Evolutionary conservation across 805 yeast genomes (phyloP), one percentile per base, ranked within the genome.

Genomic region (Barnettozyma siamensis): DNA sequence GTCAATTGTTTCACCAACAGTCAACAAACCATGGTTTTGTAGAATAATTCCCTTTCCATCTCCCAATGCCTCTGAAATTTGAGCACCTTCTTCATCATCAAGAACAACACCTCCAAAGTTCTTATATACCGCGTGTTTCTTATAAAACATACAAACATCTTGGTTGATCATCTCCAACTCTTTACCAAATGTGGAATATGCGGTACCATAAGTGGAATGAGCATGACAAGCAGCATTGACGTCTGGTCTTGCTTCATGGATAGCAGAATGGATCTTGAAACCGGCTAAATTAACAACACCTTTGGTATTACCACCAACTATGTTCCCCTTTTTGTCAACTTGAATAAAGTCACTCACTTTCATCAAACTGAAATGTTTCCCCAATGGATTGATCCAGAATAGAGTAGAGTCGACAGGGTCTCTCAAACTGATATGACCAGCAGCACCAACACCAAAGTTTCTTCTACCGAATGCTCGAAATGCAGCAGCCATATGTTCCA

Each of bases 321-420:
- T 67, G 41, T 77, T 72, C 27, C 85, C 87, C 33, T 76, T 66
- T 53, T 74, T 77, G 55, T 80, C 83, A 19, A 74, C 75, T 17
- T 75, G 77, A 7, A 80, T 83, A 72, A 80, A 68, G 50, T 80
- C 86, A 16, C 75, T 65, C 23, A 78, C 83, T 49, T 67, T 74
- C 56, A 80, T 63, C 33, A 74, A 56, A 17, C 75, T 70, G 59
- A 83, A 87, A 61, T 87, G 95, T 49, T 70, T 73, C n/a, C 83
- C 91, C 48, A 87, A 66, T 5, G 96, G 95, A 63, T 87, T 87
- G 59, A 87, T 84, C 95, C 95, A 87, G 60, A 87, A 87, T 3
- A 91, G 83, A 35, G 69, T 59, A n/a, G 83, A 83, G 48, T 81
- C 78, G 33, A 83, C 78, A 3, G 96, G 95, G 55, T 87, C 96